Evolutionary conservation across 1,284 basidiomycete genomes (phyloP).

Genomic region (Heterobasidion irregulare): DNA sequence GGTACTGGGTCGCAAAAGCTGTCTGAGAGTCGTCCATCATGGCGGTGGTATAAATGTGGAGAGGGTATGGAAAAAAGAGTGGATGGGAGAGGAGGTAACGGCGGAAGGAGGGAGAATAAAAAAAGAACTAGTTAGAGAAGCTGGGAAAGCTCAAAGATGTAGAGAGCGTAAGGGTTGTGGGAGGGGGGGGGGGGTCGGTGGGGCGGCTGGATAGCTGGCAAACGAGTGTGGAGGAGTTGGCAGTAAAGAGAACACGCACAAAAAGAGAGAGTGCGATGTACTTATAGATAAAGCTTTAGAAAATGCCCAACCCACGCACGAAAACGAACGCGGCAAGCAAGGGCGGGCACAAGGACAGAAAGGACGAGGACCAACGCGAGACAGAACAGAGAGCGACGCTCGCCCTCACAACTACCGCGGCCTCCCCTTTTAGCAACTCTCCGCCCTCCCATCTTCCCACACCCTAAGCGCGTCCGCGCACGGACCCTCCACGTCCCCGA

Average conservation of each 20-base stretch:
- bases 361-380: neutral
- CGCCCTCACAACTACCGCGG: neutral
- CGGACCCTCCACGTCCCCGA: neutral
- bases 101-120: constrained; percentile 26
- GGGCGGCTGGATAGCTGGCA: constrained; percentile 7
- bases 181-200: constrained; percentile 6
- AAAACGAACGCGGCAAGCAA: constrained; percentile 4
- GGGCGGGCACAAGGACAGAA: neutral
- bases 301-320: constrained; percentile 2
- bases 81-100: constrained; percentile 27
- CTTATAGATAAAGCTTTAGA: constrained; percentile 33
- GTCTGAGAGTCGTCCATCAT: constrained; percentile 69
- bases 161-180: constrained; percentile 21
- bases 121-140: constrained; percentile 29
- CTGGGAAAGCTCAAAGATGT: constrained; percentile 10
- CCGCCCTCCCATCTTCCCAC: neutral
- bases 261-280: constrained; percentile 33
- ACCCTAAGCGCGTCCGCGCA: neutral
- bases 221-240: constrained; percentile 30
- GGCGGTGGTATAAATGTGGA: neutral
- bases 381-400: neutral
- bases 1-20: constrained; percentile 58
- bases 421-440: neutral
- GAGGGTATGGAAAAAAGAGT: constrained; percentile 21
- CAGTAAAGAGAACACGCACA: constrained; percentile 40